Evolutionary conservation across 2,329 filamentous ascomycete genomes (phyloP).

Genomic region (Rhynchosporium agropyri): DNA sequence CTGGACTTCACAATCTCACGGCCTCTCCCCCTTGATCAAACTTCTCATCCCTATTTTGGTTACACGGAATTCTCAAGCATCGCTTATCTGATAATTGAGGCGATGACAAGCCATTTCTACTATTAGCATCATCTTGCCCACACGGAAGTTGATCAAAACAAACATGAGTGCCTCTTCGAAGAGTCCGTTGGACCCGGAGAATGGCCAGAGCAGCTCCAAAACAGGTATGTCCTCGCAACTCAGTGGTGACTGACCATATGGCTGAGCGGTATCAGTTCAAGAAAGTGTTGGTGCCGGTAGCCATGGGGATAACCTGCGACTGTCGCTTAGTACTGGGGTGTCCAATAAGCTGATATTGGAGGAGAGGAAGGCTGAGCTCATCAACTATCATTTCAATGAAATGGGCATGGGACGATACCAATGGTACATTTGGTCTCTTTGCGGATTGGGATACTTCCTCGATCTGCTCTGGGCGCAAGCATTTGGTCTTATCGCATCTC

Average conservation of each 20-base stretch:
- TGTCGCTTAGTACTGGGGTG: background rate
- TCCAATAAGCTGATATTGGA: slow-evolving; percentile 16
- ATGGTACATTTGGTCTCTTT: slow-evolving; percentile 37
- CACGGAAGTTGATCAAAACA: background rate
- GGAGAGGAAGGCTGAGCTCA: slow-evolving; percentile 28
- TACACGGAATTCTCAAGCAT: too few species aligned
- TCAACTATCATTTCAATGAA: slow-evolving; percentile 30
- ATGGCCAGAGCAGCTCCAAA: background rate
- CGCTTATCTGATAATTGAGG: too few species aligned
- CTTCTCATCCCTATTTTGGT: background rate
- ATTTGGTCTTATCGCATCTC: slow-evolving; percentile 34
- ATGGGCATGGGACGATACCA: slow-evolving; percentile 38
- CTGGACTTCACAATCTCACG: too few species aligned
- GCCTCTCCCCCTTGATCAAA: background rate
- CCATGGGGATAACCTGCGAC: background rate
- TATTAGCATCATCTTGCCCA: too few species aligned
- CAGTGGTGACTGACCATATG: background rate
- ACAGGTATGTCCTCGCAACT: background rate
- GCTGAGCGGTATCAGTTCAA: background rate
- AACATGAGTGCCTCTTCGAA: slow-evolving; percentile 1
- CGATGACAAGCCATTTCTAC: too few species aligned
- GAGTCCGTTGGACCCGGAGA: background rate
- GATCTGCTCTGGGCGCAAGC: slow-evolving; percentile 38
- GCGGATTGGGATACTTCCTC: slow-evolving; percentile 38
- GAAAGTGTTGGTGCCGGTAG: background rate